Conservation (phyloP, 176 grass and related monocot species). For the Ensete glaucum region DNA sequence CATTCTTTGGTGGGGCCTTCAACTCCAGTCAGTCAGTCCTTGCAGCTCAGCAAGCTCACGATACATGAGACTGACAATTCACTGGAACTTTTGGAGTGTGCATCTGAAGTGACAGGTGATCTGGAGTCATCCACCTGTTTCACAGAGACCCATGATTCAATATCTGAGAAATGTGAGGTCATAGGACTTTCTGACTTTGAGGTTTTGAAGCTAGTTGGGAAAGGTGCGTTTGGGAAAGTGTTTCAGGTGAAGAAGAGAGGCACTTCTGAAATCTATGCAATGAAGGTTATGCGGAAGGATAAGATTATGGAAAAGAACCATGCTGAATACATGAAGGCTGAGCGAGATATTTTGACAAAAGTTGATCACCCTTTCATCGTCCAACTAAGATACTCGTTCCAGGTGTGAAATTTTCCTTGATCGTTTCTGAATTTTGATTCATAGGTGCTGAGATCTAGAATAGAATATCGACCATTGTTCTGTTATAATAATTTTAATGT, state of each 20-base stretch:
- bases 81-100: conserved; percentile 54
- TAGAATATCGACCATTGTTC: neutral
- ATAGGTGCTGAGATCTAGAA: neutral
- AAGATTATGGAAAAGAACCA: conserved; percentile 96
- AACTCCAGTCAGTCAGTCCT: conserved; percentile 57
- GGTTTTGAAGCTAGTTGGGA: conserved; percentile 87
- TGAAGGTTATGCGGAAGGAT: conserved; percentile 99
- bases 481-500: neutral
- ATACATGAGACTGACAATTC: conserved; percentile 51
- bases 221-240: conserved; percentile 97
- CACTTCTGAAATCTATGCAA: conserved; percentile 96
- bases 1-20: conserved; percentile 91
- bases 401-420: conserved; percentile 35
- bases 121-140: conserved; percentile 25
- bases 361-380: conserved; percentile 94
- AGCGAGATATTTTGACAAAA: conserved; percentile 98
- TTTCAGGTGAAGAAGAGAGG: conserved; percentile 88
- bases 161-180: conserved; percentile 39
- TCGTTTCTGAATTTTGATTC: neutral
- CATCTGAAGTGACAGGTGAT: conserved; percentile 37
- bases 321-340: conserved; percentile 97
- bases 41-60: conserved; percentile 63
- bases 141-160: conserved; percentile 37
- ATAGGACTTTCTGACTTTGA: conserved; percentile 87
- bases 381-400: conserved; percentile 94